Evolutionary conservation across 2,329 filamentous ascomycete genomes (phyloP), one percentile per base, ranked within the genome.

Genomic region (Chaetomium olivaceum): DNA sequence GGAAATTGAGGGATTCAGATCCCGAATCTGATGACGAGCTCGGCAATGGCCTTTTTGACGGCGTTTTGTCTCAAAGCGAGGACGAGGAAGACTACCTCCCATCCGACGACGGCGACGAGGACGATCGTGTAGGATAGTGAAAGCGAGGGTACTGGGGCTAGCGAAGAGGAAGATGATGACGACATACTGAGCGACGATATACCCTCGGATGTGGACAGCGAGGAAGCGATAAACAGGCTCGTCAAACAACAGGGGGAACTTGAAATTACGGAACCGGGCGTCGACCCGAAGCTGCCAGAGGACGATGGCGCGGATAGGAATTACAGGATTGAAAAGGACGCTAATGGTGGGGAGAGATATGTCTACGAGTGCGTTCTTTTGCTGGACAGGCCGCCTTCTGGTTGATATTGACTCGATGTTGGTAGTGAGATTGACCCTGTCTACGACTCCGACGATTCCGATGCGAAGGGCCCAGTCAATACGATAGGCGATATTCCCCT

Each of bases 401-500:
- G 23, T 43, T 19, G 36, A n/a, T 43, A 27, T 63, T 71, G 58
- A 71, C 66, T 19, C 31, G 8, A 29, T 52, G 16, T 48, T 12
- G 21, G 63, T 59, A 72, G 71, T 39, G 95, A 98, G 75, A 93
- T 99, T 69, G 90, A 98, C 71, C 92, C 94, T 2, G 89, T 93
- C 62, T 97, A 99, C 79, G 95, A 98, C 75, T 97, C 93, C 1
- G 96, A 99, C 79, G 94, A 97, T 75, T 91, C 91, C 3, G 94
- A 97, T 76, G 89, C 89, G 3, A 87, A 90, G 68, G 90, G 87
- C 63, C 87, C 89, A 31, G 84, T 83, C 60, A 99, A 99, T 80
- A 98, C 95, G 0, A 97, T 99, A 73, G 96, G 95, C 71, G 85
- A 98, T 76, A 99, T 99, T 67, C 92, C 93, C 5, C 81, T 98